A percentile compares a stretch with the other conserved stretches of the same genome.
Conservation (phyloP, 306 rosid genomes). For the Senna tora region DNA sequence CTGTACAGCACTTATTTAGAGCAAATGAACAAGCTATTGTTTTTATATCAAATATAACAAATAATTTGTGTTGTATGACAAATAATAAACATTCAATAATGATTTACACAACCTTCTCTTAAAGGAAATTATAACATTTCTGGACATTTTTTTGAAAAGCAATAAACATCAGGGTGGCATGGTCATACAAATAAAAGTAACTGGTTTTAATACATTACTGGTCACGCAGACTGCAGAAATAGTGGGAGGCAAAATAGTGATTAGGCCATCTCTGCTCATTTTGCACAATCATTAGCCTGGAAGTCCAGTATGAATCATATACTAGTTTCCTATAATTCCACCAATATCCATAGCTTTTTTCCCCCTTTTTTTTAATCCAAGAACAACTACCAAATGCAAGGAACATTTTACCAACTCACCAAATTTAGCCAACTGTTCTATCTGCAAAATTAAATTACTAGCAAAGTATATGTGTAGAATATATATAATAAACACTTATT, state of each 20-base stretch:
- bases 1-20: slow-evolving; percentile 21
- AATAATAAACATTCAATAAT: neutral
- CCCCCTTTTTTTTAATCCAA: neutral
- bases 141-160: neutral
- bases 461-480: neutral
- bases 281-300: slow-evolving; percentile 3
- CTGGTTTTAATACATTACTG: neutral
- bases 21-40: neutral
- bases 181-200: slow-evolving; percentile 1
- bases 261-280: neutral
- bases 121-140: neutral
- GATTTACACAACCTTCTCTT: neutral
- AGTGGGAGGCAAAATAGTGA: neutral
- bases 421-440: neutral
- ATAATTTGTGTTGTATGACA: slow-evolving; percentile 3
- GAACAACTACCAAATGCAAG: neutral
- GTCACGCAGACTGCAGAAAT: neutral
- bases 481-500: neutral
- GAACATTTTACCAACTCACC: neutral
- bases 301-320: neutral
- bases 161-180: slow-evolving; percentile 6
- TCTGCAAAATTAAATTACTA: neutral
- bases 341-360: neutral
- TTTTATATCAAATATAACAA: slow-evolving; percentile 11
- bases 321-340: neutral